These are phyloP conservation scores for Fusarium sp. DNA, from an alignment of 2,329 filamentous ascomycete genomes.

Conservation along the genomic window DNA sequence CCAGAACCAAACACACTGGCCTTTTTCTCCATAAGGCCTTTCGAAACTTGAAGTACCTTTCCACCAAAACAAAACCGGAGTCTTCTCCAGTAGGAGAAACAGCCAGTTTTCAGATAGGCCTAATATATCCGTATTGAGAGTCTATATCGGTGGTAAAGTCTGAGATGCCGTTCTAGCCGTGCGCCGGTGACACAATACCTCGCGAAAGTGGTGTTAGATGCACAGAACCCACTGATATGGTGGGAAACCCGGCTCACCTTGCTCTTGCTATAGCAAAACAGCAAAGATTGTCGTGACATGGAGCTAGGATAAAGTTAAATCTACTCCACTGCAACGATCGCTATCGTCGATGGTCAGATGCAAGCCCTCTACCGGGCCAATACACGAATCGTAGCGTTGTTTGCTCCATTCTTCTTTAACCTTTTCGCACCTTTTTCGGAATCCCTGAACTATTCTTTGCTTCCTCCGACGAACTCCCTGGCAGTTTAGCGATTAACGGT, in stretches of 20 bases:
- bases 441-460: neutral
- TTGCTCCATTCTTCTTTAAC: neutral
- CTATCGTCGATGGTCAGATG: neutral
- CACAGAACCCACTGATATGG: neutral
- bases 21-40: no score
- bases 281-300: neutral
- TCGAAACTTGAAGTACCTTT: neutral
- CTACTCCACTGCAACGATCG: neutral
- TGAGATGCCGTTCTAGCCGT: neutral
- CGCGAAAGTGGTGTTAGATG: neutral
- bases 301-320: neutral
- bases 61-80: accelerated
- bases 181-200: neutral
- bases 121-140: neutral
- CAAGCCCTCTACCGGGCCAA: neutral
- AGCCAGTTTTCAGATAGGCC: accelerated
- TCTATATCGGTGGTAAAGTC: neutral
- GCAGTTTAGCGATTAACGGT: neutral
- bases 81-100: accelerated
- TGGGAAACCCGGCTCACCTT: neutral
- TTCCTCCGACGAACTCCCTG: neutral
- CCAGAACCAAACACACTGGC: neutral
- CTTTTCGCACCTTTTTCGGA: neutral
- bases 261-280: neutral
- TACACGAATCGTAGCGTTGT: neutral